These are phyloP conservation scores for Fusarium illudens DNA, from an alignment of 2,329 filamentous ascomycete genomes.

Conservation along the genomic window DNA sequence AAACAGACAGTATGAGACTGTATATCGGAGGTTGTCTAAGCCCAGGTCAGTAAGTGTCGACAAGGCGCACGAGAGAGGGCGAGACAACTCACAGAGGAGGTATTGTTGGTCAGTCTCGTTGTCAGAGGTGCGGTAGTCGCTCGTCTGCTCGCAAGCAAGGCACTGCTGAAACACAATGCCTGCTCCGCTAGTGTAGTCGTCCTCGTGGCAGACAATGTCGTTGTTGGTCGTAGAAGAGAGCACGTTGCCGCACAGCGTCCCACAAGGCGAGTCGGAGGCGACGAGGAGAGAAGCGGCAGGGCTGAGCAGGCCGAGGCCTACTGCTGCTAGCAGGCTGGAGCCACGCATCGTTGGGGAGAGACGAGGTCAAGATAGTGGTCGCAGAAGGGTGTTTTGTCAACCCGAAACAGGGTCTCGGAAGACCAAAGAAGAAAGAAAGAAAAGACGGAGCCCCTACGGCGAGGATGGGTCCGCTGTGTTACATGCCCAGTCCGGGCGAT, in stretches of 20 bases:
- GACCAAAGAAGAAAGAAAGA: not conserved
- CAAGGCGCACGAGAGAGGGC: not conserved
- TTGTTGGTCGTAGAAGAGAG: conserved; percentile 54
- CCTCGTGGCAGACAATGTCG: conserved; percentile 60
- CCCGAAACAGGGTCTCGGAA: not conserved
- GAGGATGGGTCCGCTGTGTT: conserved; percentile 16
- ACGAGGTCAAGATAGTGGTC: not conserved
- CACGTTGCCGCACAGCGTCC: conserved; percentile 62
- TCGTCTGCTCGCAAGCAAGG: conserved; percentile 61
- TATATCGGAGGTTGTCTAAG: conserved; percentile 66
- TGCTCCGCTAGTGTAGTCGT: conserved; percentile 49
- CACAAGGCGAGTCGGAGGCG: conserved; percentile 59
- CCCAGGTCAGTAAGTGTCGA: conserved; percentile 22
- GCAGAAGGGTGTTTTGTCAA: not conserved
- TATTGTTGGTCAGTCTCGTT: conserved; percentile 62
- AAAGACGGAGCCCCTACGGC: conserved; percentile 1
- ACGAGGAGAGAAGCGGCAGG: conserved; percentile 51
- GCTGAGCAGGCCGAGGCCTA: conserved; percentile 30
- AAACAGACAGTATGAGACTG: conserved; percentile 64
- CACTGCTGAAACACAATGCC: conserved; percentile 63
- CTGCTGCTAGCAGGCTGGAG: conserved; percentile 25
- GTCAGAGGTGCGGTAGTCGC: conserved; percentile 54
- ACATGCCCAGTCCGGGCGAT: conserved; percentile 25
- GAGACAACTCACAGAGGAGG: conserved; percentile 61
- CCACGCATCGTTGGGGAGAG: conserved; percentile 9